Base-by-base conservation (phyloP, 257 asterid species). In the Penstemon barbatus region DNA sequence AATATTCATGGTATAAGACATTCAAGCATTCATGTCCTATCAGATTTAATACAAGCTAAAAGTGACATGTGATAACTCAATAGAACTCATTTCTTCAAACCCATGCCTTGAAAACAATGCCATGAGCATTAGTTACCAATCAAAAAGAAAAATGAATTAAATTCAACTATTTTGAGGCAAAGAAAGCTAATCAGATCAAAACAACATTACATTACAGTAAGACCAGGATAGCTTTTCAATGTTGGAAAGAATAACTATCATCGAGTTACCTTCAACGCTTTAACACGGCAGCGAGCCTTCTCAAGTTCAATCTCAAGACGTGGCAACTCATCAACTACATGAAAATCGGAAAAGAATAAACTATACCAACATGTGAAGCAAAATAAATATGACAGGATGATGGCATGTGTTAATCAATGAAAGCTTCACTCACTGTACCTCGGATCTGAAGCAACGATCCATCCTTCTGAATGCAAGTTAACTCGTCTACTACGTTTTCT, bases 231-330 rank as follows among this genome's bases (percentile, higher is more conserved):
- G 59, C 39, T 36, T 36, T 48, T 42, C 69, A 52, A 45, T 48
- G 53, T 36, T 73, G 41, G 36, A 66, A 71, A 74, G 37, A 58
- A 52, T 12, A 70, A 37, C 45, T 61, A 25, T 59, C 66, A 41
- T 68, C 44, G 54, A 57, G 41, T 63, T 83, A 92, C 98, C 98
- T 86, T 78, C 72, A 77, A 69, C 70, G 87, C 98, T 82, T 83
- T 82, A 57, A 83, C 95, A 83, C 97, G 88, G 84, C 92, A 90
- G 42, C 57, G 67, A 67, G 95, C 97, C 80, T 81, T 90, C 72
- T 83, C 76, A 65, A 90, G 91, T 86, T 92, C 98, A 72, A 74
- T 43, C 62, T 81, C 91, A 79, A 92, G 74, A 74, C 70, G 82
- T 61, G 93, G 91, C 77, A 88, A 71, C 89, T 86, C 89, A 44